Conservation (phyloP, 345 rosid genomes). For the Moricandia moricandioides region DNA sequence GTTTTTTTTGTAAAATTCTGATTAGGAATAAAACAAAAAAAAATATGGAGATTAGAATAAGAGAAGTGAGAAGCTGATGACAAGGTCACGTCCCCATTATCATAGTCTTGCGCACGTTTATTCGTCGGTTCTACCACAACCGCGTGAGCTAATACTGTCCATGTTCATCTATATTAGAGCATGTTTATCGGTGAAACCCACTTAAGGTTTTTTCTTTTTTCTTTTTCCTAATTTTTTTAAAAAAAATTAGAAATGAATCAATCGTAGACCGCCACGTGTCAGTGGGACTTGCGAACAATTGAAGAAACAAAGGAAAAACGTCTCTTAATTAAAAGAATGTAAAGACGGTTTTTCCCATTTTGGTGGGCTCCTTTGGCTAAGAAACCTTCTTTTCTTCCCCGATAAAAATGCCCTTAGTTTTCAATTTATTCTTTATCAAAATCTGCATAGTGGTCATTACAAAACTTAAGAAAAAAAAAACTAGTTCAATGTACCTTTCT, state of each 20-base stretch:
- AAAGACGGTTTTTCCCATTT: too few relatives aligned
- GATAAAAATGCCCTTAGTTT: too few relatives aligned
- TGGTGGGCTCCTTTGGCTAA: too few relatives aligned
- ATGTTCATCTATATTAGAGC: not conserved
- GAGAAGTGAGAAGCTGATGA: not conserved
- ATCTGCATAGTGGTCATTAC: not conserved
- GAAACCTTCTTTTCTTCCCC: too few relatives aligned
- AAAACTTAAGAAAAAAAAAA: not conserved
- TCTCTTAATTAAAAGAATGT: too few relatives aligned
- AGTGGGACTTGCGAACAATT: too few relatives aligned
- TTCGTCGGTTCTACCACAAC: not conserved
- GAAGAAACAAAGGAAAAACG: too few relatives aligned
- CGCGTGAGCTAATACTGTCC: conserved; percentile 20
- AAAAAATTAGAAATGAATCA: too few relatives aligned
- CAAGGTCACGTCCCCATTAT: not conserved
- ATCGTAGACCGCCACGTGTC: too few relatives aligned
- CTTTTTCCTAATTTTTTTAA: too few relatives aligned
- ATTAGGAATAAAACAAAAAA: not conserved
- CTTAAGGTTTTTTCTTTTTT: too few relatives aligned
- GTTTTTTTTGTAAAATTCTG: not conserved
- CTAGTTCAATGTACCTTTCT: conserved; percentile 1
- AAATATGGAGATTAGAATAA: not conserved
- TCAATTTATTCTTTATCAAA: not conserved
- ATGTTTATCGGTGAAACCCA: too few relatives aligned
- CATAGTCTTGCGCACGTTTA: conserved; percentile 22